Percentiles rank a stretch among this genome's conserved stretches.
These are phyloP conservation scores for Neocallimastix lanati DNA, from an alignment of 192 early-diverging fungal species.

Conservation along the genomic window DNA sequence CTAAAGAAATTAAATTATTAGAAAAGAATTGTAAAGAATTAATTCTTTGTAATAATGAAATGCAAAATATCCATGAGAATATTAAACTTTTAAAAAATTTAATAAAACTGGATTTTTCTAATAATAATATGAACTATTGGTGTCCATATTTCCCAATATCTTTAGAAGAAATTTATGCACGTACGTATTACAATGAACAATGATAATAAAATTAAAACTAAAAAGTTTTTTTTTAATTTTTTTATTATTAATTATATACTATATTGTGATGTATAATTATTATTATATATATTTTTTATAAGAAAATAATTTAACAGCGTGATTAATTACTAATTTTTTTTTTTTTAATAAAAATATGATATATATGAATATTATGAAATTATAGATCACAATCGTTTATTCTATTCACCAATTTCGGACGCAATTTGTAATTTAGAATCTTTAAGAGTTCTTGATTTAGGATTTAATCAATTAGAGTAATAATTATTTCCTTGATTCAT, in stretches of 20 bases:
- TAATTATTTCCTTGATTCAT: too few relatives aligned
- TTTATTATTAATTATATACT: too few relatives aligned
- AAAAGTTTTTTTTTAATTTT: too few relatives aligned
- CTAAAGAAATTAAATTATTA: background rate
- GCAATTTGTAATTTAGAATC: background rate
- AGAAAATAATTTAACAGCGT: too few relatives aligned
- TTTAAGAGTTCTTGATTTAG: background rate
- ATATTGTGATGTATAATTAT: too few relatives aligned
- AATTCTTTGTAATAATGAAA: background rate
- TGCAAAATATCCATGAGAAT: background rate
- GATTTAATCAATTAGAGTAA: background rate
- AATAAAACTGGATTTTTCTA: background rate
- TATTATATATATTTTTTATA: too few relatives aligned
- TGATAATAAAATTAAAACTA: too few relatives aligned
- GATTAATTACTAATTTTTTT: too few relatives aligned
- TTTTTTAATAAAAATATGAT: too few relatives aligned
- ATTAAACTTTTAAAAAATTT: background rate
- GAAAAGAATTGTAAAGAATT: background rate
- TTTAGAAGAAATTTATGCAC: background rate
- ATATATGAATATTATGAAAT: too few relatives aligned
- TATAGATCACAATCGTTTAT: background rate
- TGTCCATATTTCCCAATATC: background rate
- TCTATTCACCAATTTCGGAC: background rate
- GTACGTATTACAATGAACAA: background rate
- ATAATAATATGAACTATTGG: background rate